Percentiles rank a stretch among this genome's conserved stretches.
phyloP scores from a whole-genome alignment of 495 filamentous ascomycete species.

The Lophiotrema nucula region DNA sequence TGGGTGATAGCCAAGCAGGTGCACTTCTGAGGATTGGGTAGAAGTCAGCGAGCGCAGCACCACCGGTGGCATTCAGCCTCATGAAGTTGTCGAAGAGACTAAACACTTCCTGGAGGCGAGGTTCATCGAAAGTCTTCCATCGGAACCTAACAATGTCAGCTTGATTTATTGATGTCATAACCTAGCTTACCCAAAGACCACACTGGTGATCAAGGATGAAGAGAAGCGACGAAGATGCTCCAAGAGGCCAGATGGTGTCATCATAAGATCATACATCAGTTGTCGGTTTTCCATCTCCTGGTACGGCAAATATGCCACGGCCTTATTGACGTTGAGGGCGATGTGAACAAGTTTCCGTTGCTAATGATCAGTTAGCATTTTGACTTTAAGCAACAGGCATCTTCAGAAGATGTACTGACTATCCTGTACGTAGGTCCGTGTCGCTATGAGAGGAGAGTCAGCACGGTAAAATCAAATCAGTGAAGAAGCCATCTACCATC shows the following conservation, averaged over 20 bases:
- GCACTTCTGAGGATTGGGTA: conserved; percentile 46
- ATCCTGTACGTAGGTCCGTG: no score
- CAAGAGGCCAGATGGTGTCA: neutral
- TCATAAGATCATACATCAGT: neutral
- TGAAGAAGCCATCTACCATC: no score
- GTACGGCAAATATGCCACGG: neutral
- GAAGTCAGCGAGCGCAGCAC: conserved; percentile 43
- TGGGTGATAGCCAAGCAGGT: conserved; percentile 43
- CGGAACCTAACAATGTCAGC: neutral
- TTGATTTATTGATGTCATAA: neutral
- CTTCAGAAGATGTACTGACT: no score
- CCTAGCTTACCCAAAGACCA: neutral
- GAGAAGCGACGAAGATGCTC: neutral
- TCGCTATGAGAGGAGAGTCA: no score
- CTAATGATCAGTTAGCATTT: neutral
- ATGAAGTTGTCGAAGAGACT: conserved; percentile 47
- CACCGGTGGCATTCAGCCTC: conserved; percentile 46
- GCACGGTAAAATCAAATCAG: no score
- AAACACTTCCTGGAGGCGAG: neutral
- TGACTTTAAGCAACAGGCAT: no score
- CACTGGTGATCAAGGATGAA: neutral
- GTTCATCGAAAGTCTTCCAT: neutral
- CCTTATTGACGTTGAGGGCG: neutral
- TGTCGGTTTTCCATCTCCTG: neutral
- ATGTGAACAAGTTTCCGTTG: neutral